phyloP scores from a whole-genome alignment of 495 filamentous ascomycete species.

The Talaromyces ruber region DNA sequence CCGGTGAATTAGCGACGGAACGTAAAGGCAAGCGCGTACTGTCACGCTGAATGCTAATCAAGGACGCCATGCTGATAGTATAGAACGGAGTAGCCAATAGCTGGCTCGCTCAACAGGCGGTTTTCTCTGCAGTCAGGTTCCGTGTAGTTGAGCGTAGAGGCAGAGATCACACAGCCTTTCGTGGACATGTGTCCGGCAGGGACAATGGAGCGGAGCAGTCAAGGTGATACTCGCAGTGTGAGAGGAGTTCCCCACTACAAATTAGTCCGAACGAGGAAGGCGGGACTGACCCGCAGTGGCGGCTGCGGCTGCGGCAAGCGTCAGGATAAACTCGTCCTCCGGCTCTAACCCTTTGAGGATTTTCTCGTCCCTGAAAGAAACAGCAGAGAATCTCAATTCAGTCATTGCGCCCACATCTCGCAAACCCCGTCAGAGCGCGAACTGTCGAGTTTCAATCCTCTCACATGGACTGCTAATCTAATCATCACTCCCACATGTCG shows the following conservation, averaged over 20 bases:
- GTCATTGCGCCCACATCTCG: background rate
- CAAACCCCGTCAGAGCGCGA: background rate
- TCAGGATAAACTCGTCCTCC: background rate
- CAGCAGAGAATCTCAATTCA: background rate
- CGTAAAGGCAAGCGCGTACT: slow-evolving; percentile 27
- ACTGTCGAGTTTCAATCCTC: background rate
- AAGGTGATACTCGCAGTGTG: slow-evolving; percentile 14
- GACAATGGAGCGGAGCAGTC: slow-evolving; percentile 5
- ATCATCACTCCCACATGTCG: background rate
- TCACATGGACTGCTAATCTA: background rate
- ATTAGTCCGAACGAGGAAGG: background rate
- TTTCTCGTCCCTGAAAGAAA: background rate
- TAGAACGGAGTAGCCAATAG: background rate
- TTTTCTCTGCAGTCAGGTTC: background rate
- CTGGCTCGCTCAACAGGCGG: background rate
- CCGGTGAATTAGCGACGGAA: background rate
- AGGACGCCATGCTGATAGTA: slow-evolving; percentile 35
- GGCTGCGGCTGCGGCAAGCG: background rate
- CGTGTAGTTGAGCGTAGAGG: background rate
- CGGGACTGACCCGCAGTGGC: background rate
- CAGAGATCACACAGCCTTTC: background rate
- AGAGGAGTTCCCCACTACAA: slow-evolving; percentile 26
- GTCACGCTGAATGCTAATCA: slow-evolving; percentile 44
- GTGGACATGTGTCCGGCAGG: background rate
- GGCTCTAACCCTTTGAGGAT: background rate